These are phyloP conservation scores for Carnegiea gigantea DNA, from an alignment of 179 eudicot species.

Conservation along the genomic window DNA sequence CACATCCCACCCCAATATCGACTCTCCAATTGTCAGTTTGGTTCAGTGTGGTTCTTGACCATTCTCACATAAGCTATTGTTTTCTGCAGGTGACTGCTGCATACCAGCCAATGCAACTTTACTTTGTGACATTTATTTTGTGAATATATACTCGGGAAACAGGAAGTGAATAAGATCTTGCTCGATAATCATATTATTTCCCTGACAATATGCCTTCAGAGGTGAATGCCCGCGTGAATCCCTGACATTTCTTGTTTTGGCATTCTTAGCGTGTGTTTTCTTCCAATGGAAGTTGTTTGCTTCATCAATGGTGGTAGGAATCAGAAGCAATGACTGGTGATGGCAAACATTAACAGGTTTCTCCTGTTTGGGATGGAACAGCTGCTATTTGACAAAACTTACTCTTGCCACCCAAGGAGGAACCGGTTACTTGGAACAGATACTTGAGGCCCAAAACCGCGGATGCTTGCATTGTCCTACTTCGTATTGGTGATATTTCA, in stretches of 20 bases:
- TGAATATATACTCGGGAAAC: conserved; percentile 65
- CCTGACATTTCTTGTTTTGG: neutral
- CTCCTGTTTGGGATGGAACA: neutral
- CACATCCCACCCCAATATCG: no score
- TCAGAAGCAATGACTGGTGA: no score
- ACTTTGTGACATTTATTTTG: conserved; percentile 66
- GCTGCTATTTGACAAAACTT: neutral
- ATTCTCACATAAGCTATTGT: no score
- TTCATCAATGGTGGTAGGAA: no score
- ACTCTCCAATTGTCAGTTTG: no score
- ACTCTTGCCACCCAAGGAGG: neutral
- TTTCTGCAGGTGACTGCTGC: conserved; percentile 74
- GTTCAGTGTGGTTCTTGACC: no score
- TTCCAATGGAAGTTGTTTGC: neutral
- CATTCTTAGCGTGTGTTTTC: no score
- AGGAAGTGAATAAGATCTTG: conserved; percentile 42
- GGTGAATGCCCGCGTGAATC: neutral
- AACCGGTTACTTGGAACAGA: neutral
- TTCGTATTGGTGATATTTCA: neutral
- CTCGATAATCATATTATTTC: neutral
- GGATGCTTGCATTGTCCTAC: neutral
- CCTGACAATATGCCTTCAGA: neutral
- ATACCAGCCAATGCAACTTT: conserved; percentile 91
- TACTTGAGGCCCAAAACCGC: neutral
- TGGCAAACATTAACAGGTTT: neutral